Evolutionary conservation across 805 yeast species (phyloP), one percentile per base, ranked within the genome.

Genomic region (Candida sithepensis): DNA sequence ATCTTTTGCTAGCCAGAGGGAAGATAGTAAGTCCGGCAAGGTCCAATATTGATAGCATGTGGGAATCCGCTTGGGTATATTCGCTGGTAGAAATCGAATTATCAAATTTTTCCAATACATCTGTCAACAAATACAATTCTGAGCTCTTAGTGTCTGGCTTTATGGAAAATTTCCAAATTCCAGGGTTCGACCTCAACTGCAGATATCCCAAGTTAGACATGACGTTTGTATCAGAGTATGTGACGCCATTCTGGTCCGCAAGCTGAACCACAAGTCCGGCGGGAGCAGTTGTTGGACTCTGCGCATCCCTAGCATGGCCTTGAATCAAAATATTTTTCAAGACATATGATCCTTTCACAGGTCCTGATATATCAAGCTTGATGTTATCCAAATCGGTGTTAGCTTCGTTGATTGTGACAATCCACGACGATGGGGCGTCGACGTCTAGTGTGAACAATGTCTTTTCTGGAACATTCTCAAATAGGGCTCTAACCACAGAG

Each of bases 181-280:
- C 96, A 1, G 95, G 94, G 43, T 71, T 72, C 0, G 85, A 81
- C 52, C 78, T 79, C 41, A 94, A 69, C 65, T 91, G 97, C 45
- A 85, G 78, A 64, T 92, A 92, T 0, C 97, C 97, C 52, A 84
- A 71, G 36, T 86, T 84, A 1, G 83, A 76, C 94, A 92, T 86
- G 1, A 90, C 81, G 34, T 67, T 70, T 0, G 96, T 84, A 53
- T 82, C 88, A 1, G 75, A 68, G 14, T 45, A 60, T 19, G 18
- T 59, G 45, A 57, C 46, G 23, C 59, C 51, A 20, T 48, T 42
- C 16, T 42, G 23, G 41, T 53, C 54, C 8, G 36, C 18, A 1
- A 82, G 59, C 19, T 72, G 71, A 3, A 88, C 57, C 3, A 74
- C 69, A 14, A 84, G 56, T 1, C 85, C 87, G 0, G 76, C 68